A percentile compares a stretch with the other conserved stretches of the same genome.
Evolutionary conservation across 2,329 filamentous ascomycete genomes (phyloP).

Genomic region (Calonectria naviculata): DNA sequence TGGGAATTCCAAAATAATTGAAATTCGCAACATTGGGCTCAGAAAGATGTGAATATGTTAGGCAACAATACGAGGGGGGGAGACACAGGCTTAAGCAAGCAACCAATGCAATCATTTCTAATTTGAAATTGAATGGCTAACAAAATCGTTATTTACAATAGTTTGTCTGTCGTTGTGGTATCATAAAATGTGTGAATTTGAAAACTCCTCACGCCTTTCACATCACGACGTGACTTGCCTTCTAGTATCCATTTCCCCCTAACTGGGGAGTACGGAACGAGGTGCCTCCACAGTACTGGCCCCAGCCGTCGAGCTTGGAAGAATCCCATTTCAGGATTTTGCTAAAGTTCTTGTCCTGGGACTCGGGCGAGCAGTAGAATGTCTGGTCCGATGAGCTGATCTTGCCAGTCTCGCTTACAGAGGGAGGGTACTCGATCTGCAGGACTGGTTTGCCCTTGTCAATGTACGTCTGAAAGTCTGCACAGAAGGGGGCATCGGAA

Average conservation of each 20-base stretch:
- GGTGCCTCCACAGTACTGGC: slow-evolving; percentile 42
- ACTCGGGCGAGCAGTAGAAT: slow-evolving; percentile 39
- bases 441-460: slow-evolving; percentile 45
- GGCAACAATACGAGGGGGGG: too few species aligned
- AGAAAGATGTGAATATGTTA: not conserved
- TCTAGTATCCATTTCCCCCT: slow-evolving; percentile 24
- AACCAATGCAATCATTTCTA: not conserved
- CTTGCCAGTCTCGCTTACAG: slow-evolving; percentile 34
- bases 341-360: slow-evolving; percentile 44
- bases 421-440: slow-evolving; percentile 48
- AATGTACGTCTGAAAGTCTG: slow-evolving; percentile 43
- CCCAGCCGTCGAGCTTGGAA: slow-evolving; percentile 46
- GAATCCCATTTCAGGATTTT: slow-evolving; percentile 47
- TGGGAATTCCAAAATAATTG: too few species aligned
- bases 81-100: too few species aligned
- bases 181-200: not conserved
- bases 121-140: not conserved
- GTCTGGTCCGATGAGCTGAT: slow-evolving; percentile 38
- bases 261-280: slow-evolving; percentile 39
- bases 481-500: slow-evolving; percentile 39
- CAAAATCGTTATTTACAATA: not conserved
- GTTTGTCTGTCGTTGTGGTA: not conserved
- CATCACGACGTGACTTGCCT: not conserved
- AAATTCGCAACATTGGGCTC: too few species aligned
- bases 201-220: not conserved